Evolutionary conservation across 2,329 filamentous ascomycete genomes (phyloP).

Genomic region (Magnaporthiopsis incrustans): DNA sequence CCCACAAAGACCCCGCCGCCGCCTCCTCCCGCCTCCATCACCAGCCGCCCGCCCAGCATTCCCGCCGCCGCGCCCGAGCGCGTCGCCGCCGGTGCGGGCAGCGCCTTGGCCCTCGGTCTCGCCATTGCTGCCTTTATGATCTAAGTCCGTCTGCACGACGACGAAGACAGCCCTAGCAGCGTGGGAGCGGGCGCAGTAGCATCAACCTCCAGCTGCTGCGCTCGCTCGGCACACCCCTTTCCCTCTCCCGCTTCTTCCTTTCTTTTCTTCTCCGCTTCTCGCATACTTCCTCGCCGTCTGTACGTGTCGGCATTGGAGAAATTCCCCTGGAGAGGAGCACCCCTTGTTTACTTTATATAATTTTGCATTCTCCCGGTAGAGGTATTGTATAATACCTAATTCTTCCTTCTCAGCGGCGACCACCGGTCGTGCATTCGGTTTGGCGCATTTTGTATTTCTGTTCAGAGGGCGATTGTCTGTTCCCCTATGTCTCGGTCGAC

Average conservation of each 20-base stretch:
- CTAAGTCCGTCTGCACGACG: constrained; percentile 15
- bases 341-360: too few relatives aligned
- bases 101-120: constrained; percentile 18
- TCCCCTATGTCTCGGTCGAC: background rate
- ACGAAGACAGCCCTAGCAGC: too few relatives aligned
- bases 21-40: constrained; percentile 19
- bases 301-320: too few relatives aligned
- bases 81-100: constrained; percentile 25
- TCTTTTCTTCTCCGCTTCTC: background rate
- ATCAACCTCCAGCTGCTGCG: too few relatives aligned
- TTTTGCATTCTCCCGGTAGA: background rate
- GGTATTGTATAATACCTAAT: background rate
- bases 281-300: background rate
- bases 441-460: too few relatives aligned
- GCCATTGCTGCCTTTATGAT: constrained; percentile 30
- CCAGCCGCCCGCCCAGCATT: constrained; percentile 17
- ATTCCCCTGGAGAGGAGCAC: too few relatives aligned
- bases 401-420: background rate
- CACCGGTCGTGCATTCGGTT: background rate
- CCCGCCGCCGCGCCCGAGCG: constrained; percentile 30
- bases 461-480: too few relatives aligned
- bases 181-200: too few relatives aligned
- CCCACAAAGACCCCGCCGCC: constrained; percentile 12
- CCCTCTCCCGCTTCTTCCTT: too few relatives aligned
- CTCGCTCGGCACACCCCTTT: too few relatives aligned